phyloP scores from a whole-genome alignment of 208 protist genomes.

The Wallacemonas sp. region DNA sequence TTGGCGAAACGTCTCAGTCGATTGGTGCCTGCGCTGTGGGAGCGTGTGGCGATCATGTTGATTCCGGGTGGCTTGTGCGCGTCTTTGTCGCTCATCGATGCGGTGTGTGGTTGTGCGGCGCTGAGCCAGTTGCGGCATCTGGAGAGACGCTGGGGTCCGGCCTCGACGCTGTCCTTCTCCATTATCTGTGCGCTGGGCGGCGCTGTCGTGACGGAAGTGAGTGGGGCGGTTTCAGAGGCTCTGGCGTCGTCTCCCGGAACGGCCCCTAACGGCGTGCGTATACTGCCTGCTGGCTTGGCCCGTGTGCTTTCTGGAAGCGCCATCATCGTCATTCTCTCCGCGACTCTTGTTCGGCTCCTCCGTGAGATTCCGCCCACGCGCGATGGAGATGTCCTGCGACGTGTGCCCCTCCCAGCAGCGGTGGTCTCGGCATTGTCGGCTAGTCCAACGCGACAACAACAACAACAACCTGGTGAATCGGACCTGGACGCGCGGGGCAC shows the following conservation, averaged over 20 bases:
- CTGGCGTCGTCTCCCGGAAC: too few relatives aligned
- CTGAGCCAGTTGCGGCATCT: slow-evolving; percentile 56
- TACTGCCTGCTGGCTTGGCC: not conserved
- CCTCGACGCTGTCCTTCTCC: slow-evolving; percentile 52
- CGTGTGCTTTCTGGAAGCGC: slow-evolving; percentile 54
- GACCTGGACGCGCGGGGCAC: too few relatives aligned
- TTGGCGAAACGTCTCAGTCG: slow-evolving; percentile 6
- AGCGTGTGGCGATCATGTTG: slow-evolving; percentile 33
- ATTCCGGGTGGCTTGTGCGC: slow-evolving; percentile 44
- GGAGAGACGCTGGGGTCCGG: slow-evolving; percentile 70
- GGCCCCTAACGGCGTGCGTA: too few relatives aligned
- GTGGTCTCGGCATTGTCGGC: slow-evolving; percentile 18
- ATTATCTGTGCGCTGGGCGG: slow-evolving; percentile 39
- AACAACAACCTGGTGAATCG: slow-evolving; percentile 39
- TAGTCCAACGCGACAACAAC: slow-evolving; percentile 15
- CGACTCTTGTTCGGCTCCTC: slow-evolving; percentile 41
- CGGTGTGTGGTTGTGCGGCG: slow-evolving; percentile 12
- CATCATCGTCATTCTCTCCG: slow-evolving; percentile 46
- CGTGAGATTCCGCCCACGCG: slow-evolving; percentile 45
- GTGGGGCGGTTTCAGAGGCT: too few relatives aligned
- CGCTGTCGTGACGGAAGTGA: slow-evolving; percentile 33
- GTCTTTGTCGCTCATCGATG: slow-evolving; percentile 3
- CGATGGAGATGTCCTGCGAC: slow-evolving; percentile 7
- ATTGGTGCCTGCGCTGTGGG: slow-evolving; percentile 15
- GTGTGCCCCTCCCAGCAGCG: not conserved